Evolutionary conservation across 768 basidiomycete species (phyloP).

Genomic region (Lentinula boryana): DNA sequence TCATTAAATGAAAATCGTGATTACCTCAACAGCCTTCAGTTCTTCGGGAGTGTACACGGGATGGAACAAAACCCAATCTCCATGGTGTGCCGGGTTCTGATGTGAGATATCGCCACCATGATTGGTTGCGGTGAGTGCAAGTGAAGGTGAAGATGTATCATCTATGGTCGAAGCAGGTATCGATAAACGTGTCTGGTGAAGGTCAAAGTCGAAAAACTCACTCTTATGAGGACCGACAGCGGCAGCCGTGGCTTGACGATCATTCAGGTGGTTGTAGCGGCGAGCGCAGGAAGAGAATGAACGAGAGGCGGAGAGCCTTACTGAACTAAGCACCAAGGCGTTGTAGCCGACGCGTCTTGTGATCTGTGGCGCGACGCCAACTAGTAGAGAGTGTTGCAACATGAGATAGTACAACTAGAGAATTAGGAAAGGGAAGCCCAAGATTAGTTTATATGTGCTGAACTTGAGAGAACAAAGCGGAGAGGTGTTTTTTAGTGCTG

Average conservation of each 20-base stretch:
- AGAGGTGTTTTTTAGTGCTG: neutral
- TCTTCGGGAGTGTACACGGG: constrained; percentile 83
- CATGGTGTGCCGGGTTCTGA: constrained; percentile 35
- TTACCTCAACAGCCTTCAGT: constrained; percentile 64
- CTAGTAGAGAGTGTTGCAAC: neutral
- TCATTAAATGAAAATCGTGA: constrained; percentile 7
- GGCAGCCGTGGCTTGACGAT: constrained; percentile 11
- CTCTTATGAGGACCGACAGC: constrained; percentile 16
- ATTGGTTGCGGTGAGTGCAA: neutral
- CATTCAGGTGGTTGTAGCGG: constrained; percentile 11
- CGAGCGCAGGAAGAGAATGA: constrained; percentile 6
- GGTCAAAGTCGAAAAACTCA: constrained; percentile 5
- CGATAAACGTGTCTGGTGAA: neutral
- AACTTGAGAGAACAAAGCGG: neutral
- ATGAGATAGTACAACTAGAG: neutral
- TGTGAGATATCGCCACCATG: neutral
- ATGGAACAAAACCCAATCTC: constrained; percentile 91
- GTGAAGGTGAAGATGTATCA: neutral
- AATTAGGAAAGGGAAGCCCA: neutral
- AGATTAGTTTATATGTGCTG: neutral
- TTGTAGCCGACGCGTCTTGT: neutral
- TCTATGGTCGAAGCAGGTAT: neutral
- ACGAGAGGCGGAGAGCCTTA: neutral
- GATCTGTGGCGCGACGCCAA: neutral
- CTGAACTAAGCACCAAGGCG: neutral